A percentile compares a stretch with the other conserved stretches of the same genome.
These are phyloP conservation scores for Cyclospora cayetanensis DNA, from an alignment of 169 alveolate species.

Conservation along the genomic window DNA sequence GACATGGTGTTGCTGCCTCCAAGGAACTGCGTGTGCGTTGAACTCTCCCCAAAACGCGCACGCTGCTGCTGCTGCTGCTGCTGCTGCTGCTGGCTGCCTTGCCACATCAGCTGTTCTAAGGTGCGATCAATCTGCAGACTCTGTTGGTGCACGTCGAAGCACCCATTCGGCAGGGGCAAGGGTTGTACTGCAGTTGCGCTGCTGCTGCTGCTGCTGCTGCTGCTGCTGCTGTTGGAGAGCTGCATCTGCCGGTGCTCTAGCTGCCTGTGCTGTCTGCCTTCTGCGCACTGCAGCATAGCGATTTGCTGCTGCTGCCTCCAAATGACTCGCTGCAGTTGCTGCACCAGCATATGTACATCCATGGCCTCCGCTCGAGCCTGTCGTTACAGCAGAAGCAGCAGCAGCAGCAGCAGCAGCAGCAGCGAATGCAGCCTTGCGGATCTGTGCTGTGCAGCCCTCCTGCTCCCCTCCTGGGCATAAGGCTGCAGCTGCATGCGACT, in stretches of 20 bases:
- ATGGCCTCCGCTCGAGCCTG: too few species aligned
- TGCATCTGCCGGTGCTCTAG: constrained; percentile 13
- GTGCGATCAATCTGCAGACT: background rate
- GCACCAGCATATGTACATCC: background rate
- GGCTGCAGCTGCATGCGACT: background rate
- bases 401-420: background rate
- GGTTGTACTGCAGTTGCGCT: background rate
- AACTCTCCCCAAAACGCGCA: too few species aligned
- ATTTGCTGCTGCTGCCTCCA: constrained; percentile 25
- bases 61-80: background rate
- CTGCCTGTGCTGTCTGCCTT: background rate
- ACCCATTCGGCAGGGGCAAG: background rate
- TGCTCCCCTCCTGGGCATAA: background rate
- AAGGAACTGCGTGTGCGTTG: too few species aligned
- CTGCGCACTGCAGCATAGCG: too few species aligned
- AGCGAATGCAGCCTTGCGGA: too few species aligned
- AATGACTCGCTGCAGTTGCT: background rate
- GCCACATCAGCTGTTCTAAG: background rate
- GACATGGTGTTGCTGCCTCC: too few species aligned
- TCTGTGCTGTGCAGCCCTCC: too few species aligned
- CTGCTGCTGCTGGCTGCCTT: background rate
- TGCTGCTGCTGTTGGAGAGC: background rate
- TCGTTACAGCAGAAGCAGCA: too few species aligned
- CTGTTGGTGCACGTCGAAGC: background rate
- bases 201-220: constrained; percentile 1